Conservation (phyloP, 2,329 filamentous ascomycete genomes). For the Fragosphaeria purpurea region DNA sequence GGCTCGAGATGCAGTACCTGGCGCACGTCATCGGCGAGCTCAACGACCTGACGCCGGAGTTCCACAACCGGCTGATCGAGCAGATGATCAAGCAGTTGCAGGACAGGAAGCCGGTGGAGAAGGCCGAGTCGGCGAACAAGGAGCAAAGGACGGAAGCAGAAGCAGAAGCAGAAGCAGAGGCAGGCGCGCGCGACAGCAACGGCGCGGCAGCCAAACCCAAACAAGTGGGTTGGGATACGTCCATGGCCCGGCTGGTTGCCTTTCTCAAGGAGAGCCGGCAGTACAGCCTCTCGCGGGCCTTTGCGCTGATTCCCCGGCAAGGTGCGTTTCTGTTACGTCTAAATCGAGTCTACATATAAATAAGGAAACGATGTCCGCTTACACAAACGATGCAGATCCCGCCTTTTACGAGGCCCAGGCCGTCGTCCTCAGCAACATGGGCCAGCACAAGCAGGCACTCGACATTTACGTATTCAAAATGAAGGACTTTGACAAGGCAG, state of each 20-base stretch:
- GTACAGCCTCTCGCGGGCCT: slow-evolving; percentile 71
- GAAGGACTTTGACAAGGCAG: slow-evolving; percentile 75
- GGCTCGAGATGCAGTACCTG: slow-evolving; percentile 70
- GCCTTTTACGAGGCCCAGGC: slow-evolving; percentile 84
- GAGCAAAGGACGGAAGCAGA: slow-evolving; percentile 13
- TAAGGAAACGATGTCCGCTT: slow-evolving; percentile 6
- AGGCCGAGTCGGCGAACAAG: slow-evolving; percentile 17
- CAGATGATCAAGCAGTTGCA: slow-evolving; percentile 52
- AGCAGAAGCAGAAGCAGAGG: slow-evolving; percentile 18
- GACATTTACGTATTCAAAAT: slow-evolving; percentile 97
- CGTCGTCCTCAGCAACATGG: slow-evolving; percentile 88
- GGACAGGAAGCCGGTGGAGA: slow-evolving; percentile 19
- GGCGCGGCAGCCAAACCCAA: no score
- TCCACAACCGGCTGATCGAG: slow-evolving; percentile 76
- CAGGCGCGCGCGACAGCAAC: no score
- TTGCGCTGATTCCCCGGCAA: slow-evolving; percentile 68
- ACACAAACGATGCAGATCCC: slow-evolving; percentile 45
- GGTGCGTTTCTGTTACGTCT: slow-evolving; percentile 37
- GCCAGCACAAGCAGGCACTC: slow-evolving; percentile 88
- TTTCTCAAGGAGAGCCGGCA: slow-evolving; percentile 69
- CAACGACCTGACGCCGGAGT: slow-evolving; percentile 71
- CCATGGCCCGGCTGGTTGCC: slow-evolving; percentile 56
- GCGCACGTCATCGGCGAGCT: slow-evolving; percentile 87
- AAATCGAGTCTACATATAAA: no score
- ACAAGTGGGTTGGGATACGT: slow-evolving; percentile 41